Base-by-base conservation (phyloP, 2,329 filamentous ascomycete genomes). In the Bipolaris gigantea region DNA sequence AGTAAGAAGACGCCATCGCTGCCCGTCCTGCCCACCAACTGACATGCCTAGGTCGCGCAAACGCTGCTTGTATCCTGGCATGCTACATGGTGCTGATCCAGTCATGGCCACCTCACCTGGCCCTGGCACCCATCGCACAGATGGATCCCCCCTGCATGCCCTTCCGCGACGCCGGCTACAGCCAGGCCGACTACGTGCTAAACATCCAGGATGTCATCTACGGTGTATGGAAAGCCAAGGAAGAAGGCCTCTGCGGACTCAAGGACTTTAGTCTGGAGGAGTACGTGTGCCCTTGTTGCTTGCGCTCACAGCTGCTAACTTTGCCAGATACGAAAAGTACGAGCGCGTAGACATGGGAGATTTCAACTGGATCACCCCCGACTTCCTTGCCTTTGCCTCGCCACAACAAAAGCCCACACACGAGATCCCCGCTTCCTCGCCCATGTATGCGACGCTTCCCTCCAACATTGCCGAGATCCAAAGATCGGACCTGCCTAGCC, bases 21-120 rank as follows among this genome's bases (percentile, higher is more conserved):
- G 16, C 49, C 33, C 1, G 30, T 51, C 36, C 38, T 21, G 16
- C 38, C 23, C 39, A 42, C 38, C 40, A 41, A 55, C 60, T 72
- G 41, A 74, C 60, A 50, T 41, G 30, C 21, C 23, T 55, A 92
- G 89, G 89, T 74, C 88, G 94, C 72, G 90, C 90, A 62, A 99
- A 99, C 76, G 92, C 94, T 43, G 92, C 94, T 25, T 97, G 92
- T 73, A 84, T 99, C 70, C 85, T 99, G 41, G 93, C 94, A 50
- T 96, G 92, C 79, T 99, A 99, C 79, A 97, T 99, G 92, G 92
- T 99, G 39, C 79, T 99, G 61, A 96, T 99, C 66, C 94, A 99
- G 78, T 90, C 90, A 38, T 99, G 94, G 94, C 90, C 94, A 42
- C 94, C 94, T 48, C 94, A 99, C 79, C 81, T 97, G 66, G 94